phyloP scores from a whole-genome alignment of 306 rosid species.

The Sophora flavescens region DNA sequence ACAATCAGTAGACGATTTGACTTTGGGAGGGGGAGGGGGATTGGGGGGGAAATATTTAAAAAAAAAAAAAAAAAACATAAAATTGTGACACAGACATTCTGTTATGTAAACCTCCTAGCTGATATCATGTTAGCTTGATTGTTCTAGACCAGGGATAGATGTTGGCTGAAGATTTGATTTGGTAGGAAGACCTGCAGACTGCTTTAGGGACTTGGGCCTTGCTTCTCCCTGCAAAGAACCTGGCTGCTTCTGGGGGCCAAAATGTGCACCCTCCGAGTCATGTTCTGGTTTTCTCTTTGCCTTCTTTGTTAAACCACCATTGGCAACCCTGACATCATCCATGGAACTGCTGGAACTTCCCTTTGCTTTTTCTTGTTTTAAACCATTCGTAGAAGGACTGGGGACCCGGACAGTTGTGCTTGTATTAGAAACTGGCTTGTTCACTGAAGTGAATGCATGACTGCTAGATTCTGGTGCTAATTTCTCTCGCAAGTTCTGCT shows the following conservation, averaged over 20 bases:
- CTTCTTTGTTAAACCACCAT: conserved; percentile 72
- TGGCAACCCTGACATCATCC: conserved; percentile 69
- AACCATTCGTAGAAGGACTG: conserved; percentile 60
- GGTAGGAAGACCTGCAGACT: conserved; percentile 58
- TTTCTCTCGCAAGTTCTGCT: conserved; percentile 67
- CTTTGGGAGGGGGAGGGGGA: conserved; percentile 2
- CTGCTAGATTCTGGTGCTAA: conserved; percentile 62
- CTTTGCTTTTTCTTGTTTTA: conserved; percentile 77
- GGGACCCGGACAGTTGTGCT: conserved; percentile 58
- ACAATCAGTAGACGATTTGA: conserved; percentile 45
- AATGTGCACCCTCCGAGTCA: conserved; percentile 68
- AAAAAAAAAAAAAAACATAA: conserved; percentile 17
- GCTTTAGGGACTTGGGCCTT: conserved; percentile 68
- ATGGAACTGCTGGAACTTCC: conserved; percentile 64
- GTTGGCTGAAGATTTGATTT: conserved; percentile 73
- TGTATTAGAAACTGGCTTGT: conserved; percentile 58
- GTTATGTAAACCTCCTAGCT: conserved; percentile 52
- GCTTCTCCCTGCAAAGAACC: conserved; percentile 75
- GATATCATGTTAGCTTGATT: conserved; percentile 77
- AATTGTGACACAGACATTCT: conserved; percentile 49
- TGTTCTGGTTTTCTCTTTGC: conserved; percentile 78
- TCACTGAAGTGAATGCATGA: conserved; percentile 55
- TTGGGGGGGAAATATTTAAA: conserved; percentile 5
- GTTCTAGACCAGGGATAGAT: conserved; percentile 74
- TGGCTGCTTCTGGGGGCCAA: conserved; percentile 61